phyloP scores from a whole-genome alignment of 495 filamentous ascomycete species.

The Talaromyces thailandensis region DNA sequence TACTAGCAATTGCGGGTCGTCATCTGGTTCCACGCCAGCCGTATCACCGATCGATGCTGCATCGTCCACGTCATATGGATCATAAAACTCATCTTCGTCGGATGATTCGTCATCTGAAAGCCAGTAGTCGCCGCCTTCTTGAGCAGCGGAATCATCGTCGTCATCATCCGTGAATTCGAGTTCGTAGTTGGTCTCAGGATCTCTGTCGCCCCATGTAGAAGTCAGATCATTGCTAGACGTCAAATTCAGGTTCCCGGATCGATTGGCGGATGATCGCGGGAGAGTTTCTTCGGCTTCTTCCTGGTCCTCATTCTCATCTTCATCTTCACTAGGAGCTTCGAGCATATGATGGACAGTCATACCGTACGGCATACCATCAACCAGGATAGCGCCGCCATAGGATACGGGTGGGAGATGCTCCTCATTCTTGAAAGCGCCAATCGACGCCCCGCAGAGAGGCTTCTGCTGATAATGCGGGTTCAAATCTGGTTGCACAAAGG shows the following conservation, averaged over 20 bases:
- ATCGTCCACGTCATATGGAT: conserved; percentile 47
- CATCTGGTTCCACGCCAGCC: conserved; percentile 65
- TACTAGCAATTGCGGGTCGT: conserved; percentile 61
- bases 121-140: conserved; percentile 25
- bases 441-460: conserved; percentile 80
- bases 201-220: conserved; percentile 24
- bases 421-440: conserved; percentile 79
- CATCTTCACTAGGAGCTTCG: conserved; percentile 65
- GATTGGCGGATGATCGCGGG: conserved; percentile 27
- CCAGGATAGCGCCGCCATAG: conserved; percentile 76
- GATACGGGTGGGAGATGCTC: conserved; percentile 82
- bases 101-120: conserved; percentile 39
- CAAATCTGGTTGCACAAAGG: conserved; percentile 24
- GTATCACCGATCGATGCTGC: conserved; percentile 70
- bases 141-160: conserved; percentile 31
- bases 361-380: conserved; percentile 76
- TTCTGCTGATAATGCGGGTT: conserved; percentile 56
- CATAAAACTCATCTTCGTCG: conserved; percentile 28
- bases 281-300: conserved; percentile 20
- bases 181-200: conserved; percentile 28
- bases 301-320: conserved; percentile 42
- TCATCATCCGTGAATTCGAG: conserved; percentile 42
- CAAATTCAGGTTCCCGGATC: conserved; percentile 17
- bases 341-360: conserved; percentile 97
- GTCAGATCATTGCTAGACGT: conserved; percentile 16